These are phyloP conservation scores for Ceratobasidium sp. DNA, from an alignment of 1,284 basidiomycete genomes.

Conservation along the genomic window DNA sequence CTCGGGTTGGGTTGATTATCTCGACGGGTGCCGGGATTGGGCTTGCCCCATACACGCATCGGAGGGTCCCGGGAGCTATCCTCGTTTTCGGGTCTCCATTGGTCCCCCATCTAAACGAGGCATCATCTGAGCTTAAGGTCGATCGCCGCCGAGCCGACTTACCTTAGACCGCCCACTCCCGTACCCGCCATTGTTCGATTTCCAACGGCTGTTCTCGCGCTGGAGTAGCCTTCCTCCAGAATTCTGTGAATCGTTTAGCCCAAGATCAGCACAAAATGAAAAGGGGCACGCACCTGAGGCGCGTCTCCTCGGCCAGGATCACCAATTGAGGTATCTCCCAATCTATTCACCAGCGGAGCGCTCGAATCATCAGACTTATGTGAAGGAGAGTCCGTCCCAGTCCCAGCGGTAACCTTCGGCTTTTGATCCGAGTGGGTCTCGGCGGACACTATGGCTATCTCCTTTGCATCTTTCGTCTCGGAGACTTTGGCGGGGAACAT, in stretches of 20 bases:
- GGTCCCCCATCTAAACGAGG: conserved; percentile 14
- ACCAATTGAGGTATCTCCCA: conserved; percentile 26
- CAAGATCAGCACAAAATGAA: background rate
- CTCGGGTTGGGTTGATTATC: background rate
- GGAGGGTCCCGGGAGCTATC: background rate
- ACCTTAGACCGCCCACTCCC: conserved; percentile 3
- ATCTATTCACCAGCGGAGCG: conserved; percentile 10
- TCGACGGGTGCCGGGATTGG: background rate
- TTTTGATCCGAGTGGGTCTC: conserved; percentile 14
- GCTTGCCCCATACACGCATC: conserved; percentile 37
- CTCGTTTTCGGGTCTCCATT: conserved; percentile 25
- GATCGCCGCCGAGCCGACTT: background rate
- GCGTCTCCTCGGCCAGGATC: conserved; percentile 2
- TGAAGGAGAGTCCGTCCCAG: background rate
- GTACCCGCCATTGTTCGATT: conserved; percentile 7
- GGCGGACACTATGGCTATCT: background rate
- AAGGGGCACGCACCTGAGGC: conserved; percentile 21
- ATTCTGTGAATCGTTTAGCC: background rate
- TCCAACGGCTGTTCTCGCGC: conserved; percentile 13
- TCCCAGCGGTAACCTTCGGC: background rate
- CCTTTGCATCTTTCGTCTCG: background rate
- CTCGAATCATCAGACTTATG: conserved; percentile 39
- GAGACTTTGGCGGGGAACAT: background rate
- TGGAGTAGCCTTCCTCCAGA: conserved; percentile 7
- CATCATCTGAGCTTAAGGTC: background rate